Base-by-base conservation (phyloP, 345 rosid genomes). In the Syzygium aromaticum region DNA sequence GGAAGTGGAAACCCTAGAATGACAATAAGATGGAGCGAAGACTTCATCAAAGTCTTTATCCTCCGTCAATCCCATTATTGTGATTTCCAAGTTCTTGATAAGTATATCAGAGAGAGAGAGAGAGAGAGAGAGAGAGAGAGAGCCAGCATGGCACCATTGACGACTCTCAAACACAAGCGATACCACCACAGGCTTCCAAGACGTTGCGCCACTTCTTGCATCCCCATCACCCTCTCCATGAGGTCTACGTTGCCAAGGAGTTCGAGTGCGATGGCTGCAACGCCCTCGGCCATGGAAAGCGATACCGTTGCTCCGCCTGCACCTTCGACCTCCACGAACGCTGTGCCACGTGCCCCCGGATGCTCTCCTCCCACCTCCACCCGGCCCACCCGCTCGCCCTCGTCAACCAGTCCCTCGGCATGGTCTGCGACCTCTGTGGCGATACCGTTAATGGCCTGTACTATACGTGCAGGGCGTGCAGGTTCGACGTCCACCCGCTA, bases 181-280 rank as follows among this genome's bases (percentile, higher is more conserved):
- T 25, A 57, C 64, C 28, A 22, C 3, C 28, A 25, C 28, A 25
- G 27, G 64, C 28, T 57, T 59, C 33, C 33, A 61, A 15, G 73
- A 7, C 2, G 33, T 13, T 61, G 0, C 1, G 6, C 52, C 93
- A 91, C 77, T 91, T 89, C 85, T 86, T 86, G 25, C 93, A 93
- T 77, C 84, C 56, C 28, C 13, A 4, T 43, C 92, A 93, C 87
- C 91, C 87, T 40, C 85, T 93, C 73, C 52, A 53, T 2, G 88
- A 90, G 53, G 85, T 82, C n/a, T 23, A 86, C 63, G 11, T 84
- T 52, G 38, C 11, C 19, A 21, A 25, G 25, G 90, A 90, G 40
- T 93, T 90, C 90, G 54, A 54, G 30, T 93, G 94, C 56, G 89
- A 85, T 33, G 92, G 91, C 25, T 93, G 94, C 91, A 85, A 86